phyloP scores from a whole-genome alignment of 768 basidiomycete genomes.

The Auriscalpium vulgare region DNA sequence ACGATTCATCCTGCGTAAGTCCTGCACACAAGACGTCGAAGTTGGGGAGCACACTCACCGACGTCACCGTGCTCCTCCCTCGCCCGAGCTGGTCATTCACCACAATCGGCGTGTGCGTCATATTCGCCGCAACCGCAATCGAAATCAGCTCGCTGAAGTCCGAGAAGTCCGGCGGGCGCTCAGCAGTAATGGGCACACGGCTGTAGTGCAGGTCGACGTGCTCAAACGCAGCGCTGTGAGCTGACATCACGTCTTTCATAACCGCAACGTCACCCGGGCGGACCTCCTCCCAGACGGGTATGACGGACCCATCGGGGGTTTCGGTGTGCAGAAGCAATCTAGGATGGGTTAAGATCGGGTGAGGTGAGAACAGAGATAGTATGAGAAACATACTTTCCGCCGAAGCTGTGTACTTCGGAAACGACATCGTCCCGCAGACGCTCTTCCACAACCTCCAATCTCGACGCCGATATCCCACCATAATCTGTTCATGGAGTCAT shows the following conservation, averaged over 20 bases:
- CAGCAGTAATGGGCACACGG: slow-evolving; percentile 90
- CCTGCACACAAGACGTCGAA: background rate
- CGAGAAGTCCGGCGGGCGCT: slow-evolving; percentile 67
- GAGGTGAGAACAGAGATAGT: background rate
- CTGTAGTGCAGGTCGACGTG: slow-evolving; percentile 67
- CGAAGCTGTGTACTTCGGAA: slow-evolving; percentile 73
- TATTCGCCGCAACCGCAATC: slow-evolving; percentile 61
- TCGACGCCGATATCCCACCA: slow-evolving; percentile 86
- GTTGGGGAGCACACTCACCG: slow-evolving; percentile 37
- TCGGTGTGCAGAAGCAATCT: slow-evolving; percentile 89
- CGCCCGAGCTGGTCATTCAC: slow-evolving; percentile 94
- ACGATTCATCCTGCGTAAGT: background rate
- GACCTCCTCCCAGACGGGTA: slow-evolving; percentile 94
- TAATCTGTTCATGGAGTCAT: slow-evolving; percentile 49
- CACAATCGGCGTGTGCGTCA: slow-evolving; percentile 71
- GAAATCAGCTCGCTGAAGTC: slow-evolving; percentile 75
- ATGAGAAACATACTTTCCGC: slow-evolving; percentile 52
- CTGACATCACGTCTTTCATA: slow-evolving; percentile 82
- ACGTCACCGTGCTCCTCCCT: slow-evolving; percentile 86
- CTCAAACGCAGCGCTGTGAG: slow-evolving; percentile 32
- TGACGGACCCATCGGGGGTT: slow-evolving; percentile 75
- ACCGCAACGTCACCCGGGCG: slow-evolving; percentile 63
- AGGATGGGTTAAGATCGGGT: background rate
- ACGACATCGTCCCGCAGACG: slow-evolving; percentile 83
- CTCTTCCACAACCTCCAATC: slow-evolving; percentile 87